Evolutionary conservation across 768 basidiomycete genomes (phyloP).

Genomic region (Boletus rufocinnamomeus): DNA sequence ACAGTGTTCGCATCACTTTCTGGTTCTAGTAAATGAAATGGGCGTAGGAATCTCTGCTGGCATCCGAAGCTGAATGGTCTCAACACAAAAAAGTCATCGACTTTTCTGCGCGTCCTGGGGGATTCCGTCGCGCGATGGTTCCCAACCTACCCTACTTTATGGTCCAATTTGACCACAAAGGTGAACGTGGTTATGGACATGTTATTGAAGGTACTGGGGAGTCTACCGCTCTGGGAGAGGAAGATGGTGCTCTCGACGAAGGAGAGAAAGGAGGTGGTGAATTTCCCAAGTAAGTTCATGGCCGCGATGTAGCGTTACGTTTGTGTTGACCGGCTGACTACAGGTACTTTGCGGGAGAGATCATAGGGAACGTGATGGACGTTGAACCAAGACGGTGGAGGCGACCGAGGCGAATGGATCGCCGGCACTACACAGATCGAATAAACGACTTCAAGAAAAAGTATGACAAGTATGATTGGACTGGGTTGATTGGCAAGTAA

Average conservation of each 20-base stretch:
- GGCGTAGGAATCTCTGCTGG: constrained; percentile 83
- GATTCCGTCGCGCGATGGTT: constrained; percentile 94
- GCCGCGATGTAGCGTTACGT: background rate
- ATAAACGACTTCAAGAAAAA: constrained; percentile 67
- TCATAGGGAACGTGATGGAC: constrained; percentile 89
- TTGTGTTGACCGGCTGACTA: constrained; percentile 9
- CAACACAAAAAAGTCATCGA: constrained; percentile 98
- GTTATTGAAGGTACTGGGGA: constrained; percentile 91
- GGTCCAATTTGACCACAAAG: constrained; percentile 98
- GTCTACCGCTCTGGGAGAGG: constrained; percentile 58
- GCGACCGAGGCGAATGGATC: constrained; percentile 74
- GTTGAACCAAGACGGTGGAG: constrained; percentile 87
- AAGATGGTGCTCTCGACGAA: constrained; percentile 70
- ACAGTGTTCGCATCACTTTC: background rate
- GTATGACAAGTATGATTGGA: constrained; percentile 84
- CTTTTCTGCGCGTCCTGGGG: constrained; percentile 86
- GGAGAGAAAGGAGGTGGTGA: constrained; percentile 90
- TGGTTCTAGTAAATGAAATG: constrained; percentile 10
- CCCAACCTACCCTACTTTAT: constrained; percentile 98
- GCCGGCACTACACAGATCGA: constrained; percentile 66
- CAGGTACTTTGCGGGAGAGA: constrained; percentile 94
- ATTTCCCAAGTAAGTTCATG: constrained; percentile 70
- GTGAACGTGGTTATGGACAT: constrained; percentile 97
- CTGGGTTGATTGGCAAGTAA: constrained; percentile 60
- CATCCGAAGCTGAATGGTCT: constrained; percentile 96